Conservation (phyloP, 2,329 filamentous ascomycete species). For the Pseudocercospora cruenta region DNA sequence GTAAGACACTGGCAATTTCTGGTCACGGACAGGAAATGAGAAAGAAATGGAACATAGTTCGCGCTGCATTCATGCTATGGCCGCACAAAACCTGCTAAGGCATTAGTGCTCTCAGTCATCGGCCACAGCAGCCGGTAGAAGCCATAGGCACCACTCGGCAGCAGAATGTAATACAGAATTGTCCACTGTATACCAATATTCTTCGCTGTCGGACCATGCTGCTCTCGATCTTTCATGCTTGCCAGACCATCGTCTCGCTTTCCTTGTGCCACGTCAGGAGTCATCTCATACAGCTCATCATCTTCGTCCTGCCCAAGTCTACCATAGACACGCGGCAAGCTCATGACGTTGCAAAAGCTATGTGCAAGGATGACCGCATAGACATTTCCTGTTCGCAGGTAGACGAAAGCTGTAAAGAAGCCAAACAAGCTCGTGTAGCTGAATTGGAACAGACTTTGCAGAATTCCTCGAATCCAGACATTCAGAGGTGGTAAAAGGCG, state of each 20-base stretch:
- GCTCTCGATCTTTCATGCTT: constrained; percentile 13
- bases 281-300: constrained; percentile 32
- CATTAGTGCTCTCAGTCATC: constrained; percentile 67
- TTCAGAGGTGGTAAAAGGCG: constrained; percentile 15
- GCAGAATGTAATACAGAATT: constrained; percentile 74
- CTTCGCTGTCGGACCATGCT: constrained; percentile 35
- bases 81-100: constrained; percentile 43
- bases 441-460: constrained; percentile 81
- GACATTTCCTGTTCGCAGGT: constrained; percentile 80
- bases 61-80: constrained; percentile 1
- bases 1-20: background rate
- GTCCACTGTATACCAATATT: constrained; percentile 65
- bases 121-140: constrained; percentile 75
- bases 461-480: constrained; percentile 46
- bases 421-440: constrained; percentile 91
- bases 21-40: background rate
- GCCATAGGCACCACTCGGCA: constrained; percentile 69
- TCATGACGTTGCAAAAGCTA: constrained; percentile 90
- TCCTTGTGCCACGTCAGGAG: constrained; percentile 37
- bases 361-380: constrained; percentile 76
- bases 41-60: background rate
- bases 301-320: constrained; percentile 61
- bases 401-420: constrained; percentile 88
- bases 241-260: constrained; percentile 30
- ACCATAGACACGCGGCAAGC: constrained; percentile 84